Evolutionary conservation across 2,329 filamentous ascomycete species (phyloP).

Genomic region (Parascedosporium putredinis): DNA sequence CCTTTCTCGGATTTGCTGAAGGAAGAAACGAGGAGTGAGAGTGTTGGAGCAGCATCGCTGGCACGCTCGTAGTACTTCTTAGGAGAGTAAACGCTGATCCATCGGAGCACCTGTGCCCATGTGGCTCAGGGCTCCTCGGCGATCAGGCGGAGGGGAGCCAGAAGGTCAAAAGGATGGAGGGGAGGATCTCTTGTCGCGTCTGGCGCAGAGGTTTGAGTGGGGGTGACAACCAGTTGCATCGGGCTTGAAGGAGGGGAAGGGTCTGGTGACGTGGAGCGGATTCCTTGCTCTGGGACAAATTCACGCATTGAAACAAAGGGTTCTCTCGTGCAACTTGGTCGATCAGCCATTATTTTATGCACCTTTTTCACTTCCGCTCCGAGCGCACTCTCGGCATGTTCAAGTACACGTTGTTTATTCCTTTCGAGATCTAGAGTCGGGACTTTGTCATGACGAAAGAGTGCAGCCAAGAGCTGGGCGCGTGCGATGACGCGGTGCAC

Average conservation of each 20-base stretch:
- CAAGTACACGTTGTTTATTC: neutral
- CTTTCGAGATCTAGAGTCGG: neutral
- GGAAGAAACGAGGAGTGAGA: too few relatives aligned
- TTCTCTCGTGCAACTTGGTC: neutral
- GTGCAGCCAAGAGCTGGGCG: neutral
- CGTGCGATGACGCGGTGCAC: neutral
- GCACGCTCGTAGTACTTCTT: too few relatives aligned
- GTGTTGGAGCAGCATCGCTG: too few relatives aligned
- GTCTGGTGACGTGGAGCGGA: conserved; percentile 1
- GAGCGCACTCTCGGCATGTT: neutral
- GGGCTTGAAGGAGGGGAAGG: neutral
- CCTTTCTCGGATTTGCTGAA: too few relatives aligned
- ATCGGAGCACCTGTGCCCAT: too few relatives aligned
- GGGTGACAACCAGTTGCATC: too few relatives aligned
- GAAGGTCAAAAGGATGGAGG: neutral
- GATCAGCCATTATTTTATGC: conserved; percentile 2
- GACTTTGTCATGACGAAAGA: neutral
- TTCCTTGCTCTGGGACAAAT: conserved; percentile 2
- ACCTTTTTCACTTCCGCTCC: neutral
- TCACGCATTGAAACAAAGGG: conserved; percentile 2
- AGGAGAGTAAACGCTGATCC: too few relatives aligned
- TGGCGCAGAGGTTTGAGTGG: too few relatives aligned
- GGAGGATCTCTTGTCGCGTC: too few relatives aligned
- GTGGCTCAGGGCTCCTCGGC: neutral
- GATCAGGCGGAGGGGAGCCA: neutral